A percentile compares a stretch with the other conserved stretches of the same genome.
phyloP scores from a whole-genome alignment of 305 asterid species.

The Petunia hybrid region DNA sequence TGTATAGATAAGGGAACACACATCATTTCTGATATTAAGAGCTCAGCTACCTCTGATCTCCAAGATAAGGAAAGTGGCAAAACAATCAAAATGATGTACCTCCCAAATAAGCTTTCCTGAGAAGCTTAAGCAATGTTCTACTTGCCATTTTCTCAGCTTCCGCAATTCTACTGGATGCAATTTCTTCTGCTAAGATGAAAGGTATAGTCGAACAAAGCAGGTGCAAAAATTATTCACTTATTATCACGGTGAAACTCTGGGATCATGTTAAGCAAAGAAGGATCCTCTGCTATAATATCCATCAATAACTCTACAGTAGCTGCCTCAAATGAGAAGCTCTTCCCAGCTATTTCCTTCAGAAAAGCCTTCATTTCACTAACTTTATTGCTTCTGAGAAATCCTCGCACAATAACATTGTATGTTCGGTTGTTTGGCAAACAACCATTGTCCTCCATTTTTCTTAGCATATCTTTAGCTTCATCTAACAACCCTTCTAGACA shows the following conservation, averaged over 20 bases:
- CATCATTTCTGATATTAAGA: no score
- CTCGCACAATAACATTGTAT: constrained; percentile 32
- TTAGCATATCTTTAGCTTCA: constrained; percentile 32
- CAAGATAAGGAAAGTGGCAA: no score
- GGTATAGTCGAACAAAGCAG: no score
- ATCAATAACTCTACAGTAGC: not conserved
- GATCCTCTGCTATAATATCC: not conserved
- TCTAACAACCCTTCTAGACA: constrained; percentile 28
- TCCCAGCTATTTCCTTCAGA: constrained; percentile 32
- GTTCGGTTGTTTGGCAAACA: constrained; percentile 29
- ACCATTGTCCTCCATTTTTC: constrained; percentile 29
- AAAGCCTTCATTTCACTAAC: not conserved
- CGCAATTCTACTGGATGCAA: no score
- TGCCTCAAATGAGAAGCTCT: constrained; percentile 27
- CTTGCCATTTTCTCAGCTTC: no score
- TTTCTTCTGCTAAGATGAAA: no score
- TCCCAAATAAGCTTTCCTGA: no score
- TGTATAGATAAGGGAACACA: no score
- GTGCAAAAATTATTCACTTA: no score
- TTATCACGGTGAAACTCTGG: not conserved
- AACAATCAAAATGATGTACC: no score
- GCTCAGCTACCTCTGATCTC: no score
- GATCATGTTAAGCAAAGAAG: not conserved
- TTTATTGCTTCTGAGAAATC: constrained; percentile 18
- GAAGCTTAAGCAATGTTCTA: no score